Evolutionary conservation across 306 rosid genomes (phyloP).

Genomic region (Prunus padus): DNA sequence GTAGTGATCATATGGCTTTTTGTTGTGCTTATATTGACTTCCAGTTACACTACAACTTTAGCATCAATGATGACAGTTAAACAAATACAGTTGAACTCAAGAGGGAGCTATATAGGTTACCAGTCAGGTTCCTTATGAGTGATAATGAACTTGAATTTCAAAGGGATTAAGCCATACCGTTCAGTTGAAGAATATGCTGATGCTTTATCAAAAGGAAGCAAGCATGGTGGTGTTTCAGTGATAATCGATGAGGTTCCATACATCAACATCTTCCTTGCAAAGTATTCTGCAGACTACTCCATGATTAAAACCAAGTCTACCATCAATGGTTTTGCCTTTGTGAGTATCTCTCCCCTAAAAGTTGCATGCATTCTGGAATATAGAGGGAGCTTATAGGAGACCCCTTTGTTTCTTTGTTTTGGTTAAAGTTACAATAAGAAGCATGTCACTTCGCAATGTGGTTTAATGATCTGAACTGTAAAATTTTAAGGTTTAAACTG

Average conservation of each 20-base stretch:
- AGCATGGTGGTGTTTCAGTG: conserved; percentile 27
- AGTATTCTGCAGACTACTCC: conserved; percentile 10
- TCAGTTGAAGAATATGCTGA: conserved; percentile 10
- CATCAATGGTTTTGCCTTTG: conserved; percentile 35
- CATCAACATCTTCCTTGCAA: conserved; percentile 28
- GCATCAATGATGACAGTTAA: conserved; percentile 23
- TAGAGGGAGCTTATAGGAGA: too few species aligned
- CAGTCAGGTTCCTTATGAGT: background rate
- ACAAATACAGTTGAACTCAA: conserved; percentile 12
- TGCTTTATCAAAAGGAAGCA: conserved; percentile 25
- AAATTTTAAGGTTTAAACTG: too few species aligned
- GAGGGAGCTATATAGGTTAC: conserved; percentile 1
- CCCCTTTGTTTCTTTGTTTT: too few species aligned
- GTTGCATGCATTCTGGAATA: too few species aligned
- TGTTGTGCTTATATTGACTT: conserved; percentile 19
- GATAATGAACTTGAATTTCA: background rate
- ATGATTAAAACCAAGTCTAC: conserved; percentile 3
- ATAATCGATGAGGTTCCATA: conserved; percentile 20
- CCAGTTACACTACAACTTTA: conserved; percentile 27
- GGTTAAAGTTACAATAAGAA: too few species aligned
- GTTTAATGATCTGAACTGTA: too few species aligned
- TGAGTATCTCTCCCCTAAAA: conserved; percentile 2
- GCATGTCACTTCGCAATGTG: too few species aligned
- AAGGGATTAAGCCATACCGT: background rate
- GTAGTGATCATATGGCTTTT: conserved; percentile 27